Percentiles rank a stretch among this genome's conserved stretches.
These are phyloP conservation scores for Extremus antarcticus DNA, from an alignment of 495 filamentous ascomycete genomes.

Conservation along the genomic window DNA sequence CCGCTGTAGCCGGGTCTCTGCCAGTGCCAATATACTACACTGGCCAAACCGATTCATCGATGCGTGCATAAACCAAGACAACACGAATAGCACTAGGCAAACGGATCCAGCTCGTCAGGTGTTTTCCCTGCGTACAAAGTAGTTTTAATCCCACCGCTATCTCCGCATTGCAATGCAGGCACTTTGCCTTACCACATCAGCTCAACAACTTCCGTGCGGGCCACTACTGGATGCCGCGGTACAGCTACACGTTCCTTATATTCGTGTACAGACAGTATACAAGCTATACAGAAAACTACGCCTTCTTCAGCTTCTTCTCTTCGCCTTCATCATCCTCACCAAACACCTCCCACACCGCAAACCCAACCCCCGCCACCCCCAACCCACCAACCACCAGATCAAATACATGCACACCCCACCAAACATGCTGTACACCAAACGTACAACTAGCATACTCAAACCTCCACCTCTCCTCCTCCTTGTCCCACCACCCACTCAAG, in stretches of 20 bases:
- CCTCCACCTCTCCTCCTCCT: constrained; percentile 55
- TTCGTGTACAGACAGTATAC: too few species aligned
- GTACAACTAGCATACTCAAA: constrained; percentile 68
- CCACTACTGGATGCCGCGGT: too few species aligned
- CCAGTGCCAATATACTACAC: too few species aligned
- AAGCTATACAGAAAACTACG: not conserved
- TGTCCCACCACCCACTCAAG: constrained; percentile 80
- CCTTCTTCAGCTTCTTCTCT: not conserved
- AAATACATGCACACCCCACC: constrained; percentile 75
- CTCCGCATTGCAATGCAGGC: too few species aligned
- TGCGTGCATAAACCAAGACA: not conserved
- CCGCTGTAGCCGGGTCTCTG: too few species aligned
- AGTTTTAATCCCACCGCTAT: not conserved
- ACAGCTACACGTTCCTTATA: too few species aligned
- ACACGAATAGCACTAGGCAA: too few species aligned
- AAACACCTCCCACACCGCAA: not conserved
- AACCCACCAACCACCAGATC: constrained; percentile 22
- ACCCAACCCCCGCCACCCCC: constrained; percentile 1
- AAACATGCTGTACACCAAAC: constrained; percentile 77
- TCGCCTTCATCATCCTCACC: not conserved
- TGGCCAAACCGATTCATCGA: too few species aligned
- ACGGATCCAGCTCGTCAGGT: too few species aligned
- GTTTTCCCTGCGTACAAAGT: not conserved
- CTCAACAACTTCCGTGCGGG: too few species aligned
- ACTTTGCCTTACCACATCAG: too few species aligned